phyloP scores from a whole-genome alignment of 208 protist genomes.

The Trypanosomatidae sp. region DNA sequence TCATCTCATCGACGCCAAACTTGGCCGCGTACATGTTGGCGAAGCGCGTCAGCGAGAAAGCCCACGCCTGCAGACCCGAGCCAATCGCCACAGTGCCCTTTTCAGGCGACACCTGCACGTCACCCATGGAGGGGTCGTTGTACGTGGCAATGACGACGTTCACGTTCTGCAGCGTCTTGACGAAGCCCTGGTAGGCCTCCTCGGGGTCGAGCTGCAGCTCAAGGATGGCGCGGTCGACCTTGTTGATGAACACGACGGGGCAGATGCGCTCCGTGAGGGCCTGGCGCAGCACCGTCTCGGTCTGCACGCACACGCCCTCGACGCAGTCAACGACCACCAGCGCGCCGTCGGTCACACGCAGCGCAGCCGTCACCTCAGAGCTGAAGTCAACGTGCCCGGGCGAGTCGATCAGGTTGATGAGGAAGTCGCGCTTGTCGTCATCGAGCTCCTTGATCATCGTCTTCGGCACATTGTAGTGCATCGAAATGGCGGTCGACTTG shows the following conservation, averaged over 20 bases:
- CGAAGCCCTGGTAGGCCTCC: constrained; percentile 68
- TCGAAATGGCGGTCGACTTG: constrained; percentile 98
- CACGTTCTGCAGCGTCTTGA: constrained; percentile 65
- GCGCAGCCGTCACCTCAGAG: constrained; percentile 98
- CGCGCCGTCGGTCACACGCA: constrained; percentile 99
- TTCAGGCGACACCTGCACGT: constrained; percentile 59
- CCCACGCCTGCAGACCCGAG: constrained; percentile 98
- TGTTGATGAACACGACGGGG: constrained; percentile 99
- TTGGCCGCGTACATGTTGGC: constrained; percentile 82
- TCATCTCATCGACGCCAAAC: constrained; percentile 86
- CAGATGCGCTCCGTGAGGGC: constrained; percentile 95
- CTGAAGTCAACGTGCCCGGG: constrained; percentile 99
- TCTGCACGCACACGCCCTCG: constrained; percentile 99
- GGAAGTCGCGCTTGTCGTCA: constrained; percentile 49
- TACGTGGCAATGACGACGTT: constrained; percentile 96
- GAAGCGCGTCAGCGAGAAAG: constrained; percentile 95
- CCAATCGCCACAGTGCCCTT: constrained; percentile 97
- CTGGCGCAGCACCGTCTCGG: constrained; percentile 96
- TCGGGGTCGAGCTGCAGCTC: constrained; percentile 80
- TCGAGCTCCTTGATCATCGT: constrained; percentile 35
- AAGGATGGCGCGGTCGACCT: constrained; percentile 94
- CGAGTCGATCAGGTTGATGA: constrained; percentile 94
- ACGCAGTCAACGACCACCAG: constrained; percentile 98
- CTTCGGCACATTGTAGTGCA: constrained; percentile 95
- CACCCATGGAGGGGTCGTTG: constrained; percentile 89